These are phyloP conservation scores for Fusarium equiseti DNA, from an alignment of 2,329 filamentous ascomycete species.

Conservation along the genomic window DNA sequence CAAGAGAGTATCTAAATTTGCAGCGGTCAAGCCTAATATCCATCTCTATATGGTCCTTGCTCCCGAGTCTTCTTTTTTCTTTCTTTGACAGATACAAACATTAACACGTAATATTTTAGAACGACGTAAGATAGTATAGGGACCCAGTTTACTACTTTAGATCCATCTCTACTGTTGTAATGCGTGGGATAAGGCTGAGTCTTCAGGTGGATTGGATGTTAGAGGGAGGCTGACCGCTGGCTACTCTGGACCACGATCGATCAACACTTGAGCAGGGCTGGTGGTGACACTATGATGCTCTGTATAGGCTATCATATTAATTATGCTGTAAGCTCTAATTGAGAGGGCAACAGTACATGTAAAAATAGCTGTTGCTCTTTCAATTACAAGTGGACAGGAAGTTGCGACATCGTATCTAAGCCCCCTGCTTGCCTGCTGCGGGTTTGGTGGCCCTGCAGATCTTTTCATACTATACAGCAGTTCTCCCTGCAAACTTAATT, in stretches of 20 bases:
- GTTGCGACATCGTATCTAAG: not conserved
- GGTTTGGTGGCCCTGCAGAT: not conserved
- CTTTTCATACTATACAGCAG: not conserved
- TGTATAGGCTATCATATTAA: not conserved
- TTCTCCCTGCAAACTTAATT: slow-evolving; percentile 8
- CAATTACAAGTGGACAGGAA: not conserved
- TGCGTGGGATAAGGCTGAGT: slow-evolving; percentile 36
- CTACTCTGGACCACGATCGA: slow-evolving; percentile 10
- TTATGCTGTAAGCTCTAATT: not conserved
- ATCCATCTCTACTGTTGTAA: not conserved
- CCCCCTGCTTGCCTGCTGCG: not conserved
- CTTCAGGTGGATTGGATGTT: slow-evolving; percentile 5
- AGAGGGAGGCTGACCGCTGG: slow-evolving; percentile 21
- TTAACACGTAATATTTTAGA: slow-evolving; percentile 17
- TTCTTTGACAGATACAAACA: not conserved
- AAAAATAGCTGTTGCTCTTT: slow-evolving; percentile 2
- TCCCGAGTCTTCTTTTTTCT: not conserved
- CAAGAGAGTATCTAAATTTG: not conserved
- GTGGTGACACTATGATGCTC: not conserved
- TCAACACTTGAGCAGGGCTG: not conserved
- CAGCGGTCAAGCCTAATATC: not conserved
- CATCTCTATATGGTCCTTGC: slow-evolving; percentile 2
- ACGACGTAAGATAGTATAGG: slow-evolving; percentile 12
- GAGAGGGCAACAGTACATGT: not conserved
- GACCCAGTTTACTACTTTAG: slow-evolving; percentile 18